Conservation (phyloP, 768 basidiomycete species). For the Lactarius indigo region DNA sequence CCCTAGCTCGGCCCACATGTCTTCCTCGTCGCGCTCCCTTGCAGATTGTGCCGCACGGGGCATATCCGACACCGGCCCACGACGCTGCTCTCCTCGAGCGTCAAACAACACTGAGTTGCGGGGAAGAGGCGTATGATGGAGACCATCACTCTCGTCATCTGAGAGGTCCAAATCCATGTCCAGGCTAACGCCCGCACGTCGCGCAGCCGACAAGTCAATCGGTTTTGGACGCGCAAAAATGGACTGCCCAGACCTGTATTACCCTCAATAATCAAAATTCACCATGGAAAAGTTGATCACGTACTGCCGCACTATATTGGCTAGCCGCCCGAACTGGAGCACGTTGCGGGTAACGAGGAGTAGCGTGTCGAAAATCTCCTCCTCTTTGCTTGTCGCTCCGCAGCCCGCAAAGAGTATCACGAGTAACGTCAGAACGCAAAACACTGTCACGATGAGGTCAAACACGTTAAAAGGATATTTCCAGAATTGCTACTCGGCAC, state of each 20-base stretch:
- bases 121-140: conserved; percentile 54
- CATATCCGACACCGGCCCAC: conserved; percentile 48
- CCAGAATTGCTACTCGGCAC: conserved; percentile 81
- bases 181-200: conserved; percentile 60
- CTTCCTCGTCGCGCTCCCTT: conserved; percentile 59
- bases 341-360: conserved; percentile 90
- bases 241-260: conserved; percentile 74
- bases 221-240: conserved; percentile 85
- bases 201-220: conserved; percentile 73
- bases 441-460: conserved; percentile 82
- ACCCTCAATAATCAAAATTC: conserved; percentile 1
- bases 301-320: conserved; percentile 91
- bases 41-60: conserved; percentile 53
- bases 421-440: conserved; percentile 87
- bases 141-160: conserved; percentile 54
- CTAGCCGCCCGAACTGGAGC: conserved; percentile 88
- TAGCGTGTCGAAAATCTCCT: conserved; percentile 91
- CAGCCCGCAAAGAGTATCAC: conserved; percentile 88
- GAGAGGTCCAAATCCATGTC: conserved; percentile 68
- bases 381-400: conserved; percentile 78
- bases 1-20: conserved; percentile 63
- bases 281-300: conserved; percentile 33
- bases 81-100: conserved; percentile 39
- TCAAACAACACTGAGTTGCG: conserved; percentile 65
- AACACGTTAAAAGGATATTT: conserved; percentile 88